Base-by-base conservation (phyloP, 2,329 filamentous ascomycete genomes). In the Trichoderma cornu-damae region DNA sequence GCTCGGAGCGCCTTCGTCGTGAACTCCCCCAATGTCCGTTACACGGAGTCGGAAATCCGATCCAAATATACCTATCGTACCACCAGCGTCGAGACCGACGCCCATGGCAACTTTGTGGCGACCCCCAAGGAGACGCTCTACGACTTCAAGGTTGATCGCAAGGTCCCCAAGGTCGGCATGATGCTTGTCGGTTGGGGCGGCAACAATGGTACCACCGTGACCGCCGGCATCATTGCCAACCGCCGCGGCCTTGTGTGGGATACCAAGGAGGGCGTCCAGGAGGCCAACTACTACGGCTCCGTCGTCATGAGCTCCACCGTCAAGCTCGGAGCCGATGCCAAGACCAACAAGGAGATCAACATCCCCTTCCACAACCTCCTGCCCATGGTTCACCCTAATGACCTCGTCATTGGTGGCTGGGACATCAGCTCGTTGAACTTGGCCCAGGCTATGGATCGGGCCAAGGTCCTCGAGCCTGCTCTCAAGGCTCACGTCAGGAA, bases 131-230 rank as follows among this genome's bases (percentile, higher is more conserved):
- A 96, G 77, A 94, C 89, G 62, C 77, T 87, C 65, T 99, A 97
- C 74, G 88, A 96, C 80, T 97, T 99, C 88, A 96, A 96, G 82
- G 89, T 94, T 69, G 88, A 96, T 72, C 90, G 93, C 73, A 89
- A 89, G 75, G 83, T 97, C 60, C 90, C 91, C 75, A 96, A 93
- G 81, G 84, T 90, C 65, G 94, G 94, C 70, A 84, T 96, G 79
- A 97, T 99, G 94, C 83, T 99, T 64, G 93, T 99, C 65, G 94
- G 94, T 63, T 93, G 88, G 85, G 94, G 94, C 75, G 94, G 94
- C 70, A 99, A 99, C 84, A 99, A 99, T 72, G 94, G 94, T 64
- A 90, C 90, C 64, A 99, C 94, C 59, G 90, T 99, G 61, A 97
- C 94, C 60, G 94, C 94, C 61, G 94, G 93, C 73, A 96, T 99